These are phyloP conservation scores for Lavandula angustifolia DNA, from an alignment of 257 asterid genomes.

Conservation along the genomic window DNA sequence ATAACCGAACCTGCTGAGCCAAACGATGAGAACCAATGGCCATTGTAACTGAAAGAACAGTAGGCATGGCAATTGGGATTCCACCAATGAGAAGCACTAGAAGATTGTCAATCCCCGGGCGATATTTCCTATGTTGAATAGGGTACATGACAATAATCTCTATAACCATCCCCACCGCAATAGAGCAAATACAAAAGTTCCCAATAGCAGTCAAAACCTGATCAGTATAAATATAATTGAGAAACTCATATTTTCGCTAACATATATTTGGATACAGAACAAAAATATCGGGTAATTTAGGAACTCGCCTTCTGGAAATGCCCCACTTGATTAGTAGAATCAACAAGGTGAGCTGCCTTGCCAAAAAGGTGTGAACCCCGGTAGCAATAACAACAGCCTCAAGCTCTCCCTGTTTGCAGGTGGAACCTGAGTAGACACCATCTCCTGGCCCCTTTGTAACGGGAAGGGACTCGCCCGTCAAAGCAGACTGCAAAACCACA, in stretches of 20 bases:
- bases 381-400: constrained; percentile 94
- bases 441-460: constrained; percentile 96
- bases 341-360: constrained; percentile 98
- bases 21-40: constrained; percentile 97
- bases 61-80: constrained; percentile 98
- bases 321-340: constrained; percentile 90
- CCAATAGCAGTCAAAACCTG: constrained; percentile 98
- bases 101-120: constrained; percentile 98
- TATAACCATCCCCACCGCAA: constrained; percentile 91
- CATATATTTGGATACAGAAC: background rate
- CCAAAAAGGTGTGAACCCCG: constrained; percentile 97
- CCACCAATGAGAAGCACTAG: constrained; percentile 98
- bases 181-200: constrained; percentile 95
- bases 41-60: constrained; percentile 97
- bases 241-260: background rate
- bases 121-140: constrained; percentile 80
- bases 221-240: constrained; percentile 9
- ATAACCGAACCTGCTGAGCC: constrained; percentile 81
- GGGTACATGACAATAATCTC: constrained; percentile 97
- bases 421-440: constrained; percentile 95
- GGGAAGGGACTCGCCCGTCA: constrained; percentile 96
- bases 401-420: constrained; percentile 94
- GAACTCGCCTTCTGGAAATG: constrained; percentile 86
- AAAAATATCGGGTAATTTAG: background rate
- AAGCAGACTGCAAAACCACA: constrained; percentile 75